These are phyloP conservation scores for Hyparrhenia diplandra DNA, from an alignment of 176 grass and related monocot genomes.

Conservation along the genomic window DNA sequence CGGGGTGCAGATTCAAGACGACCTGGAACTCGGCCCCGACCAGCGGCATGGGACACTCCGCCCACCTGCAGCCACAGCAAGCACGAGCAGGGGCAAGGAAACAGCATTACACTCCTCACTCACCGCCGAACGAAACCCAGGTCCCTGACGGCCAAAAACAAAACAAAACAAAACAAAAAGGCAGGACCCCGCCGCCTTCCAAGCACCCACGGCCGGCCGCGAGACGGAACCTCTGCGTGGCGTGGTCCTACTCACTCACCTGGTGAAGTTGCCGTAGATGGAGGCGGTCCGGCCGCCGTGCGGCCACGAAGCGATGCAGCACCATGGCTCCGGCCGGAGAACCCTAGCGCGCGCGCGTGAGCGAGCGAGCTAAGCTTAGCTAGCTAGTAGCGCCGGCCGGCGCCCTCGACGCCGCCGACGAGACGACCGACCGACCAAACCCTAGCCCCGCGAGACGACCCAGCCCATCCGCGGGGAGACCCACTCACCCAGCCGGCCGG, in stretches of 20 bases:
- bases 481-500: not conserved
- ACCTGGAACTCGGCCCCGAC: slow-evolving; percentile 50
- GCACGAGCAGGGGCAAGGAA: not conserved
- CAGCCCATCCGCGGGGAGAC: not conserved
- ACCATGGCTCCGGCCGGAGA: slow-evolving; percentile 51
- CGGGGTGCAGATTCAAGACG: slow-evolving; percentile 52
- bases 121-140: not conserved
- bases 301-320: slow-evolving; percentile 52
- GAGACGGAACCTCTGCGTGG: not conserved
- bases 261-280: slow-evolving; percentile 55
- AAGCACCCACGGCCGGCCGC: not conserved
- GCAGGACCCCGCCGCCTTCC: not conserved
- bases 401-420: not conserved
- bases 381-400: not conserved
- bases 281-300: slow-evolving; percentile 38
- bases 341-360: slow-evolving; percentile 22
- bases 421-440: not conserved
- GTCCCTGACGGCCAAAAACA: not conserved
- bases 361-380: not conserved
- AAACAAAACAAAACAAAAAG: no score
- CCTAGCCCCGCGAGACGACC: not conserved
- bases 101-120: slow-evolving; percentile 16
- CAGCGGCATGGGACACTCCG: slow-evolving; percentile 39
- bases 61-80: slow-evolving; percentile 33
- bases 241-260: slow-evolving; percentile 10